Evolutionary conservation across 305 asterid genomes (phyloP), one percentile per base, ranked within the genome.

Genomic region (Coffea humblotiana): DNA sequence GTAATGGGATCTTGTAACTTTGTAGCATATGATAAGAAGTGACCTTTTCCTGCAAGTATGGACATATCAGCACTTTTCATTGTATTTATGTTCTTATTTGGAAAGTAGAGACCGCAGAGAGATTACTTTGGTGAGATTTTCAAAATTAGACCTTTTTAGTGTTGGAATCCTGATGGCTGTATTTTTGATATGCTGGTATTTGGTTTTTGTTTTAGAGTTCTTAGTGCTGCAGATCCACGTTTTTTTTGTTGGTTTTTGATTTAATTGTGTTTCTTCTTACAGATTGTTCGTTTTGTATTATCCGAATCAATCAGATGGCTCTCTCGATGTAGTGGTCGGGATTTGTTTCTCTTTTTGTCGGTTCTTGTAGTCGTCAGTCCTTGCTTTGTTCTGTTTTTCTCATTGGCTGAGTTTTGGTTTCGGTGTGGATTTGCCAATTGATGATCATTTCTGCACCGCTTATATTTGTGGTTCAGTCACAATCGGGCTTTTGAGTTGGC

Each of bases 401-500:
- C 75, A 32, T 64, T 47, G 58, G 64, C 68, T 79, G 15, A 73
- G 63, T 75, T 58, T 60, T 81, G 64, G 64, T 72, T 27, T 40
- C 68, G 80, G 82, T 86, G 81, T 79, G 75, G 87, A 83, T 75
- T 83, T 83, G 69, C 77, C 76, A 80, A 80, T 90, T 90, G 84
- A 90, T 91, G 93, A 87, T 83, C 66, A 73, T 84, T 86, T 47
- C 76, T 77, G 79, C 80, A 71, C 76, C 73, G 37, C 49, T 65
- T 85, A 72, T 74, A 21, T 80, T 73, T 74, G 60, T 75, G 83
- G 85, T 79, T 83, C 85, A 49, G 14, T 79, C 58, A 21, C 88
- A 84, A 76, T 86, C 76, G 84, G 84, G 92, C 86, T 83, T 74
- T 89, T 71, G 87, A 89, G 94, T 76, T 86, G 90, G 90, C 84